Percentiles rank a stretch among this genome's conserved stretches.
phyloP scores from a whole-genome alignment of 2,329 filamentous ascomycete genomes.

The Pestalotiopsis sp. region DNA sequence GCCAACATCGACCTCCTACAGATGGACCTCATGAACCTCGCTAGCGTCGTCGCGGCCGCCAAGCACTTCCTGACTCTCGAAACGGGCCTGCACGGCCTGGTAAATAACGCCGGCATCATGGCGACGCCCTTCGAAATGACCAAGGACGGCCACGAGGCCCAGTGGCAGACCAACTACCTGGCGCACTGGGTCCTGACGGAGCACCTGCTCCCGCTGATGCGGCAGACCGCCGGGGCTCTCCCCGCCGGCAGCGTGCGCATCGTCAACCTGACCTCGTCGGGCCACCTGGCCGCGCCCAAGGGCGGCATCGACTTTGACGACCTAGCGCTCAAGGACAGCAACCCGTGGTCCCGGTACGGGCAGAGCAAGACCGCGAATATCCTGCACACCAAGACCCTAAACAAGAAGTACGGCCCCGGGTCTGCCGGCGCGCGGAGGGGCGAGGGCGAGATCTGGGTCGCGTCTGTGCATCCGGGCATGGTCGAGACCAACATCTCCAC shows the following conservation, averaged over 20 bases:
- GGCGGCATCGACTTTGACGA: conserved; percentile 26
- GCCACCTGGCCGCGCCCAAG: conserved; percentile 26
- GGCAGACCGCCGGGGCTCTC: conserved; percentile 27
- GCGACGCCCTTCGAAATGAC: conserved; percentile 32
- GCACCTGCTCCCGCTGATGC: conserved; percentile 38
- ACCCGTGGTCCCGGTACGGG: conserved; percentile 37
- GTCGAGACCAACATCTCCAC: conserved; percentile 32
- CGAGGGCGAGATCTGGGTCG: conserved; percentile 38
- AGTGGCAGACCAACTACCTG: conserved; percentile 45
- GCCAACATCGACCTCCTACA: conserved; percentile 34
- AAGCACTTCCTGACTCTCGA: conserved; percentile 29
- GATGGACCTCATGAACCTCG: conserved; percentile 36
- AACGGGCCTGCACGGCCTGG: conserved; percentile 32
- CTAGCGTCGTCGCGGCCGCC: conserved; percentile 36
- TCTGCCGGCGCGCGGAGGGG: conserved; percentile 25
- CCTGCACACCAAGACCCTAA: conserved; percentile 38
- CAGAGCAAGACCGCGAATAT: conserved; percentile 49
- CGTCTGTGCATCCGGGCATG: conserved; percentile 41
- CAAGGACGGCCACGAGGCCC: conserved; percentile 37
- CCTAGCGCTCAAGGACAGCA: conserved; percentile 18
- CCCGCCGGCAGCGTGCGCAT: conserved; percentile 26
- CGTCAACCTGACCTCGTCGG: conserved; percentile 30
- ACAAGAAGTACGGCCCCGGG: conserved; percentile 34
- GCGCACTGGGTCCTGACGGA: conserved; percentile 42
- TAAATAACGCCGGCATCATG: conserved; percentile 36